phyloP scores from a whole-genome alignment of 1,284 basidiomycete species.

The Inonotus obliquus region DNA sequence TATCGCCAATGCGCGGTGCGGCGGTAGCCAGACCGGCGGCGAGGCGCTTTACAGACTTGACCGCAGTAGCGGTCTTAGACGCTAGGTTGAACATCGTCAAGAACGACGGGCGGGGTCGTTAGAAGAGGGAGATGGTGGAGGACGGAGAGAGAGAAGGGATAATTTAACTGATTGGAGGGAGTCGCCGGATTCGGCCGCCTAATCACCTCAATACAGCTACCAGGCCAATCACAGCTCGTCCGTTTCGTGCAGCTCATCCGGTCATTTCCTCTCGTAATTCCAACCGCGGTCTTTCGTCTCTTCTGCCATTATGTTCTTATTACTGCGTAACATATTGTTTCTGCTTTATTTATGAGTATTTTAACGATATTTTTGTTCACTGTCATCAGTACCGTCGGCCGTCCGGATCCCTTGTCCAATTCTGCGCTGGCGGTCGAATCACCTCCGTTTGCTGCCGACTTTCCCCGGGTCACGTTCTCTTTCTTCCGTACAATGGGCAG shows the following conservation, averaged over 20 bases:
- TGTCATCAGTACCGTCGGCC: background rate
- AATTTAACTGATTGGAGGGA: background rate
- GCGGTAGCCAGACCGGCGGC: conserved; percentile 77
- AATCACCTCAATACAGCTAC: background rate
- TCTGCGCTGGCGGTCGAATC: background rate
- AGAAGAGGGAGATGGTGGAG: conserved; percentile 3
- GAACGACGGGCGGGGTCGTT: conserved; percentile 22
- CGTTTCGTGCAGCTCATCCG: background rate
- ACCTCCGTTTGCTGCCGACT: background rate
- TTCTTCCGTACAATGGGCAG: background rate
- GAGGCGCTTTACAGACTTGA: conserved; percentile 54
- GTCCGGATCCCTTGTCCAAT: background rate
- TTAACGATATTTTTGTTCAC: background rate
- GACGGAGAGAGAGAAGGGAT: background rate
- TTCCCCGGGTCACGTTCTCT: background rate
- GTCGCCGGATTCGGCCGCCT: conserved; percentile 9
- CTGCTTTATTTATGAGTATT: background rate
- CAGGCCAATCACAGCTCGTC: conserved; percentile 1
- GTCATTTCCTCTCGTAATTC: background rate
- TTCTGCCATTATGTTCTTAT: background rate
- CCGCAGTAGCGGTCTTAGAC: conserved; percentile 51
- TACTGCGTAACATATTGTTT: background rate
- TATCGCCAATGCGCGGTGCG: conserved; percentile 80
- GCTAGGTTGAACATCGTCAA: conserved; percentile 67
- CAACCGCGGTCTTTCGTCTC: background rate